Evolutionary conservation across 148 eudicot genomes (phyloP).

Genomic region (Selenicereus undatus): DNA sequence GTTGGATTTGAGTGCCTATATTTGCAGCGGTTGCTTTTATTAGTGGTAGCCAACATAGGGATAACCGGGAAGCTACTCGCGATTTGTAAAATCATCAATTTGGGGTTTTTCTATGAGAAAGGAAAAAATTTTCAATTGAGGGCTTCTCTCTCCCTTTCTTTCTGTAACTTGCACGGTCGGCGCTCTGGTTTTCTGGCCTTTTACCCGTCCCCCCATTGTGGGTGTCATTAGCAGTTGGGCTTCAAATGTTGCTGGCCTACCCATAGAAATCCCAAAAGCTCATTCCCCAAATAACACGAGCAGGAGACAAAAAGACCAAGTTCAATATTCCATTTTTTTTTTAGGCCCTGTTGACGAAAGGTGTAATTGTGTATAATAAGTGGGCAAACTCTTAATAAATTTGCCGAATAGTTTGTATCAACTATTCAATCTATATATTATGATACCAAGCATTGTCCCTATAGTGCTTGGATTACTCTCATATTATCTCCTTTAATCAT

Average conservation of each 20-base stretch:
- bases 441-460: too few species aligned
- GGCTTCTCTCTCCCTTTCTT: too few species aligned
- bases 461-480: too few species aligned
- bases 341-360: too few species aligned
- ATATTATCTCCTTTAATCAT: too few species aligned
- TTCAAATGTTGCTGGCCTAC: background rate
- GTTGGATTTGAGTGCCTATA: background rate
- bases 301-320: too few species aligned
- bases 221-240: background rate
- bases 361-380: too few species aligned
- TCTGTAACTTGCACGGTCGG: background rate
- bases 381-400: too few species aligned
- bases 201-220: background rate
- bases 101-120: background rate
- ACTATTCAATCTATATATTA: too few species aligned
- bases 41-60: background rate
- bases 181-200: background rate
- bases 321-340: too few species aligned
- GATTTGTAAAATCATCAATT: slow-evolving; percentile 11
- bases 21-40: background rate
- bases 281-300: background rate
- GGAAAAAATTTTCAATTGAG: too few species aligned
- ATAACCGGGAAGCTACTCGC: background rate
- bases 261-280: background rate
- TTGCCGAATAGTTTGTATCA: too few species aligned